Conservation (phyloP, 148 eudicot species). For the Fagopyrum homotropicum region DNA sequence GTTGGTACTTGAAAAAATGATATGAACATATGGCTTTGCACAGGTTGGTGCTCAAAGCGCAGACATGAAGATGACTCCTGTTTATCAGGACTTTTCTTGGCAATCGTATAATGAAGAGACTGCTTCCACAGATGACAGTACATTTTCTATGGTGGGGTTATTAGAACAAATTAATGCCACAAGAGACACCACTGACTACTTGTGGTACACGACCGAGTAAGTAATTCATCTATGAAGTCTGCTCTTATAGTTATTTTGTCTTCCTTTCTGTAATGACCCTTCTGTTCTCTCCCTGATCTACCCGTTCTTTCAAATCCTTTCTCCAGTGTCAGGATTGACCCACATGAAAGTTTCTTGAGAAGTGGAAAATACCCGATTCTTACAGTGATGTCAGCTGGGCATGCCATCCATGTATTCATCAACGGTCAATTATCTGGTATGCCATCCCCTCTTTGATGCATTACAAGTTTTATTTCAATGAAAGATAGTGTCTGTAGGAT, state of each 20-base stretch:
- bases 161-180: slow-evolving; percentile 79
- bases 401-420: slow-evolving; percentile 88
- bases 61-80: slow-evolving; percentile 38
- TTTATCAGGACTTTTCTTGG: slow-evolving; percentile 36
- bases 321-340: slow-evolving; percentile 55
- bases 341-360: slow-evolving; percentile 53
- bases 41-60: slow-evolving; percentile 52
- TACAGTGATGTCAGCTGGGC: slow-evolving; percentile 80
- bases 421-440: slow-evolving; percentile 78
- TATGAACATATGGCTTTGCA: not conserved
- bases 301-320: slow-evolving; percentile 3
- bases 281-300: slow-evolving; percentile 1
- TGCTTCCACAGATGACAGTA: slow-evolving; percentile 37
- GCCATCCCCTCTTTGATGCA: slow-evolving; percentile 2
- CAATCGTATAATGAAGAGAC: slow-evolving; percentile 63
- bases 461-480: not conserved
- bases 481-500: not conserved
- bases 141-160: slow-evolving; percentile 51
- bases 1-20: not conserved
- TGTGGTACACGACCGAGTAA: slow-evolving; percentile 93
- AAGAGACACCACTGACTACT: slow-evolving; percentile 63
- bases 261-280: not conserved
- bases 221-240: slow-evolving; percentile 24
- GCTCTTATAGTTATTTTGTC: not conserved
- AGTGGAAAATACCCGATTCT: slow-evolving; percentile 70